Base-by-base conservation (phyloP, 768 basidiomycete genomes). In the Phaffia australis region DNA sequence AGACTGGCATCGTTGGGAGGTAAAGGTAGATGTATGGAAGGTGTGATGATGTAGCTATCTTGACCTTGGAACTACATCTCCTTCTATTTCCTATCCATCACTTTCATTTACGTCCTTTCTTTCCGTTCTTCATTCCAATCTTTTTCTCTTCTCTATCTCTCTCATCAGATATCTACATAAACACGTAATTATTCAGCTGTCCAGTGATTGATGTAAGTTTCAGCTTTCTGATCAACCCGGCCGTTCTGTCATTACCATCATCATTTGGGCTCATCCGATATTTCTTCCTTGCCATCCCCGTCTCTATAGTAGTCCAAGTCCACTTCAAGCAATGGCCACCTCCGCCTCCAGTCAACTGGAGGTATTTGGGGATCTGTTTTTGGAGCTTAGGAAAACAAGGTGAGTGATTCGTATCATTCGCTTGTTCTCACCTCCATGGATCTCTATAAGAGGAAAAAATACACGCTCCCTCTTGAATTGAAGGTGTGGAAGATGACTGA, bases 361-460 rank as follows among this genome's bases (percentile, higher is more conserved):
- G 55, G 50, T 64, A 42, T 51, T 64, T 25, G 63, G 46, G 32
- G 63, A 64, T 56, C 55, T 64, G 52, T 64, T 64, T 56, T 29
- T 54, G 9, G 48, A 56, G 23, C 63, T 64, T 42, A 56, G 63
- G 19, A 55, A 47, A 32, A 64, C 63, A 29, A 64, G 63, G 63
- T 64, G 4, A 29, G 52, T 29, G 2, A 2, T 0, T 2, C 14
- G 8, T 4, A 32, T 30, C 23, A 29, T 27, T 4, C 30, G 18
- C 23, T 18, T 47, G 27, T 52, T 54, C 42, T 56, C 32, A 19
- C 54, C 35, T 29, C 23, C 35, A 27, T 47, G 25, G 21, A n/a
- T 23, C 16, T 60, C 59, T 23, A 60, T 25, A n/a, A n/a, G 46
- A 49, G 21, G 21, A 46, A 49, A 25, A 48, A 47, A n/a, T 42